These are phyloP conservation scores for Ophiocordyceps robertsii DNA, from an alignment of 2,329 filamentous ascomycete species.

Conservation along the genomic window DNA sequence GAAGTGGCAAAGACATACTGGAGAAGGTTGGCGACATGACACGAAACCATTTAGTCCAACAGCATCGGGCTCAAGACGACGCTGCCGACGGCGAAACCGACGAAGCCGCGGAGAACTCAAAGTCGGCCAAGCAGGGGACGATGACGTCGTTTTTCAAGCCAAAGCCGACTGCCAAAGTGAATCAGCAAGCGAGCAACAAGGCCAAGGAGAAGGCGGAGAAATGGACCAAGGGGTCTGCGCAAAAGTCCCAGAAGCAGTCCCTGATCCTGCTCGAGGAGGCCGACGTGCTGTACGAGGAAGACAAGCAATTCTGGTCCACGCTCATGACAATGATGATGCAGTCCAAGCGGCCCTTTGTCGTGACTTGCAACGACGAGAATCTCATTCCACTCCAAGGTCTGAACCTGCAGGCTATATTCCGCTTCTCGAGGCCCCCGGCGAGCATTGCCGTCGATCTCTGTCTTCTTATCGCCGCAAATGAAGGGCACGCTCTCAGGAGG, in stretches of 20 bases:
- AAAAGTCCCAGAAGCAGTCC: slow-evolving; percentile 70
- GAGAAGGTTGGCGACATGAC: slow-evolving; percentile 96
- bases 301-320: slow-evolving; percentile 87
- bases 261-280: slow-evolving; percentile 89
- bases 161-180: slow-evolving; percentile 21
- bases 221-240: slow-evolving; percentile 14
- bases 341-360: slow-evolving; percentile 82
- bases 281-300: slow-evolving; percentile 87
- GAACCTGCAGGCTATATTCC: slow-evolving; percentile 74
- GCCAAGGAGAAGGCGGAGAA: slow-evolving; percentile 14
- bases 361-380: slow-evolving; percentile 90
- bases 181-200: slow-evolving; percentile 11
- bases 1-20: slow-evolving; percentile 79
- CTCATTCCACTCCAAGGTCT: slow-evolving; percentile 62
- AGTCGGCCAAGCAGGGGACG: slow-evolving; percentile 60
- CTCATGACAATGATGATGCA: slow-evolving; percentile 64
- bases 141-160: slow-evolving; percentile 72
- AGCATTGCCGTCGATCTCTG: slow-evolving; percentile 68
- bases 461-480: slow-evolving; percentile 69
- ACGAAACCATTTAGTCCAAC: slow-evolving; percentile 73
- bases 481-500: slow-evolving; percentile 68
- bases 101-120: slow-evolving; percentile 35
- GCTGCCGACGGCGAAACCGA: slow-evolving; percentile 13
- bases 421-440: slow-evolving; percentile 52
- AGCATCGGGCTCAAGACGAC: slow-evolving; percentile 23